Conservation (phyloP, 2,329 filamentous ascomycete species). For the Passalora sequoiae region DNA sequence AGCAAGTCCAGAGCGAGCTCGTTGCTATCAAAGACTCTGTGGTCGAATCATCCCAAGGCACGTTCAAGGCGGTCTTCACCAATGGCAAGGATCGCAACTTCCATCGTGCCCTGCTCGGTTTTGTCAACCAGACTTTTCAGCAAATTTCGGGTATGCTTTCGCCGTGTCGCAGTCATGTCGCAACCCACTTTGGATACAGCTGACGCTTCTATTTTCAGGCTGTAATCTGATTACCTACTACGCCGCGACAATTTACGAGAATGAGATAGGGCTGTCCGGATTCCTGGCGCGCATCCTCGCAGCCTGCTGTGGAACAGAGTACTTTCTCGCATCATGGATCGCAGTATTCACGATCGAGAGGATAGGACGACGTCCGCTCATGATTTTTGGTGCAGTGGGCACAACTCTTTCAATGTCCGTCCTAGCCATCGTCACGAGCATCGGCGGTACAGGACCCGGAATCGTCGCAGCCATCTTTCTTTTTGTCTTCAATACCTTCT, state of each 20-base stretch:
- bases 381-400: constrained; percentile 59
- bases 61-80: constrained; percentile 30
- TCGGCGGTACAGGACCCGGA: constrained; percentile 22
- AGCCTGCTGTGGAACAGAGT: constrained; percentile 51
- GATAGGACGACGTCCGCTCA: constrained; percentile 58
- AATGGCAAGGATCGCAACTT: constrained; percentile 42
- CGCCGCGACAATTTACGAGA: constrained; percentile 49
- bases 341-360: constrained; percentile 49
- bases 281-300: constrained; percentile 48
- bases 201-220: not conserved
- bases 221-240: constrained; percentile 27
- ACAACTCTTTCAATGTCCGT: constrained; percentile 30
- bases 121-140: constrained; percentile 43
- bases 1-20: constrained; percentile 26
- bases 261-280: constrained; percentile 48
- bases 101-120: constrained; percentile 41
- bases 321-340: constrained; percentile 47
- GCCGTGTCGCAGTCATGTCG: too few relatives aligned
- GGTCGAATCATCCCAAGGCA: constrained; percentile 30
- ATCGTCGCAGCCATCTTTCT: constrained; percentile 36
- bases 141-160: too few relatives aligned
- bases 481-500: constrained; percentile 37
- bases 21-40: constrained; percentile 36
- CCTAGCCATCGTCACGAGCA: constrained; percentile 22
- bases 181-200: too few relatives aligned